These are phyloP conservation scores for Didymella exigua DNA, from an alignment of 2,329 filamentous ascomycete species.

Conservation along the genomic window DNA sequence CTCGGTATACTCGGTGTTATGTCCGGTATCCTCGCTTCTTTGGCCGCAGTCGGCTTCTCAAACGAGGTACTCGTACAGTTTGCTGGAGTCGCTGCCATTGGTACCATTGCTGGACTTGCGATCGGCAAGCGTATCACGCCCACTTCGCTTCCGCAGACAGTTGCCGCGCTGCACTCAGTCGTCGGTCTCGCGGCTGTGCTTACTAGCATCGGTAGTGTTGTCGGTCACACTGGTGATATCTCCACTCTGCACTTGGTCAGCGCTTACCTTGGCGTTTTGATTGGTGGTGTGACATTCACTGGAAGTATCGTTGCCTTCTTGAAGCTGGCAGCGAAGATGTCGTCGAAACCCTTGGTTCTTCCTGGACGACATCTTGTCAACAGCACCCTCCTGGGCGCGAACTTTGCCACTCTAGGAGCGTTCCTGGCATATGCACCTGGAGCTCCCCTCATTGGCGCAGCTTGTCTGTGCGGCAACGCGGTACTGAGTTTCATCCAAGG, in stretches of 20 bases:
- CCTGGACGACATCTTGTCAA: slow-evolving; percentile 80
- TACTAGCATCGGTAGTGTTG: slow-evolving; percentile 85
- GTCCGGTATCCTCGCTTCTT: slow-evolving; percentile 80
- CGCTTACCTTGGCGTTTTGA: slow-evolving; percentile 83
- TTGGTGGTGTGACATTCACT: slow-evolving; percentile 86
- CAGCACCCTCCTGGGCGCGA: slow-evolving; percentile 72
- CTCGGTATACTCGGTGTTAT: slow-evolving; percentile 85
- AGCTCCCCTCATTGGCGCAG: slow-evolving; percentile 77
- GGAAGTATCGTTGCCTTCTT: slow-evolving; percentile 88
- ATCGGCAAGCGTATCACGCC: slow-evolving; percentile 88
- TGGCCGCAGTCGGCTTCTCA: slow-evolving; percentile 80
- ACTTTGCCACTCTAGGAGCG: slow-evolving; percentile 80
- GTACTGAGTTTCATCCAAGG: slow-evolving; percentile 82
- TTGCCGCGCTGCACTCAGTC: slow-evolving; percentile 86
- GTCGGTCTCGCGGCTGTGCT: slow-evolving; percentile 87
- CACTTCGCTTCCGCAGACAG: slow-evolving; percentile 85
- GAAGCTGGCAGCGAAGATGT: slow-evolving; percentile 83
- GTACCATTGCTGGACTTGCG: slow-evolving; percentile 70
- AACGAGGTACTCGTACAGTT: slow-evolving; percentile 81
- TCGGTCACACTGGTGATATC: slow-evolving; percentile 74
- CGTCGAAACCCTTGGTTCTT: slow-evolving; percentile 73
- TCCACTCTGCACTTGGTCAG: slow-evolving; percentile 83
- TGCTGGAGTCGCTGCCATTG: slow-evolving; percentile 73
- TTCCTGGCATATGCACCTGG: slow-evolving; percentile 83
- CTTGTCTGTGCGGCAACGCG: slow-evolving; percentile 76